Conservation (phyloP, 441 rosid species). For the Adansonia gregorii region DNA sequence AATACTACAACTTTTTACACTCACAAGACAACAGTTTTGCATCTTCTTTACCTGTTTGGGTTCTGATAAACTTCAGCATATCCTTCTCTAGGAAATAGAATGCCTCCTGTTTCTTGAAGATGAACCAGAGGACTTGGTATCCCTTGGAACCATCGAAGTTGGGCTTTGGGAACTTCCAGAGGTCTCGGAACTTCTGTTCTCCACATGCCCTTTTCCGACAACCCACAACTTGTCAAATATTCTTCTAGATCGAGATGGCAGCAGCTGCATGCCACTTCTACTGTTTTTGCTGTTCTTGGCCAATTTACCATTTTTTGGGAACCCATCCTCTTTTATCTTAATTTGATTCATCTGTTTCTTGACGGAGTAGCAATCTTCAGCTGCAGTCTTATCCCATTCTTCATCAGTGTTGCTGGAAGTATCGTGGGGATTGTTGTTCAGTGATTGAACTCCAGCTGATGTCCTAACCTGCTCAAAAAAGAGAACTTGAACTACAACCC, state of each 20-base stretch:
- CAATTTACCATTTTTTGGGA: constrained; percentile 50
- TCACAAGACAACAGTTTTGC: constrained; percentile 24
- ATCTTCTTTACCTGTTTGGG: constrained; percentile 24
- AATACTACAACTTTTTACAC: constrained; percentile 50
- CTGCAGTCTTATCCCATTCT: constrained; percentile 45
- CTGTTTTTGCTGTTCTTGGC: constrained; percentile 67
- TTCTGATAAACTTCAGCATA: neutral
- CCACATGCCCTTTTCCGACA: constrained; percentile 62
- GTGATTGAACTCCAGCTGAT: constrained; percentile 54
- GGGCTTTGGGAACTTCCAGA: constrained; percentile 96
- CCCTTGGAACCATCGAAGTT: constrained; percentile 62
- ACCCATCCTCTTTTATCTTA: constrained; percentile 46
- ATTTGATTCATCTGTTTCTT: constrained; percentile 39
- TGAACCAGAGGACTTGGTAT: constrained; percentile 68
- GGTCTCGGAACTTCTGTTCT: constrained; percentile 83
- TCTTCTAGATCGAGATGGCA: constrained; percentile 93
- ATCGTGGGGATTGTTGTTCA: constrained; percentile 36
- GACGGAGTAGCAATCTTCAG: constrained; percentile 38
- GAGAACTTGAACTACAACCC: constrained; percentile 90
- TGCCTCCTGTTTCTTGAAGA: constrained; percentile 75
- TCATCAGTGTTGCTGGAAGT: constrained; percentile 53
- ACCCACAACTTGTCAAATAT: constrained; percentile 82
- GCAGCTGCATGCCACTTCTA: constrained; percentile 63
- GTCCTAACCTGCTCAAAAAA: constrained; percentile 87
- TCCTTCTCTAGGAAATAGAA: constrained; percentile 61